Conservation (phyloP, 345 rosid genomes). For the Citrus glauca region DNA sequence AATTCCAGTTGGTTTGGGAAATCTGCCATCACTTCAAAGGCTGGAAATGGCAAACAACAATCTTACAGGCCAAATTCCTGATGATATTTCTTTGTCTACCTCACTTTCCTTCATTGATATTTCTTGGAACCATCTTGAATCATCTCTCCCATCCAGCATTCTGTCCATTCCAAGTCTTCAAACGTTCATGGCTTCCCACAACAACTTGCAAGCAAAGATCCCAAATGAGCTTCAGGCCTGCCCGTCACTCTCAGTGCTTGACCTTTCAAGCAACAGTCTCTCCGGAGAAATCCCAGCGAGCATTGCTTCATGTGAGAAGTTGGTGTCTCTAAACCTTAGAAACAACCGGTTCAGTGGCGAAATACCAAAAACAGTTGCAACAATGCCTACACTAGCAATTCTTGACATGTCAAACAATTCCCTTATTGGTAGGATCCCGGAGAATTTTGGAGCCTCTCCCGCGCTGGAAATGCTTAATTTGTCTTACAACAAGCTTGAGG, state of each 20-base stretch:
- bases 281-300: slow-evolving; percentile 60
- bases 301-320: slow-evolving; percentile 69
- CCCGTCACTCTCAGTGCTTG: slow-evolving; percentile 69
- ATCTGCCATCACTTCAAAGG: slow-evolving; percentile 66
- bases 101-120: slow-evolving; percentile 84
- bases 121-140: slow-evolving; percentile 57
- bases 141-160: slow-evolving; percentile 66
- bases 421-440: slow-evolving; percentile 59
- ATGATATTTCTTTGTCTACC: slow-evolving; percentile 53
- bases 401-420: slow-evolving; percentile 84
- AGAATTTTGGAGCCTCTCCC: slow-evolving; percentile 59
- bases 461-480: slow-evolving; percentile 74
- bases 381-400: slow-evolving; percentile 68
- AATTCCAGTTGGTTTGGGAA: slow-evolving; percentile 63
- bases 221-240: slow-evolving; percentile 78
- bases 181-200: slow-evolving; percentile 67
- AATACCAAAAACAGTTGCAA: slow-evolving; percentile 54
- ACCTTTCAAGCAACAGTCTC: slow-evolving; percentile 73
- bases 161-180: slow-evolving; percentile 69
- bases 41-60: slow-evolving; percentile 82
- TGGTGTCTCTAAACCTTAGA: slow-evolving; percentile 67
- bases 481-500: slow-evolving; percentile 71
- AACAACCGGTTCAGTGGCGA: slow-evolving; percentile 54
- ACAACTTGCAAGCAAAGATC: slow-evolving; percentile 57
- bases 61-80: slow-evolving; percentile 70